phyloP scores from a whole-genome alignment of 1,284 basidiomycete genomes.

The Exobasidium cylindrosporum region DNA sequence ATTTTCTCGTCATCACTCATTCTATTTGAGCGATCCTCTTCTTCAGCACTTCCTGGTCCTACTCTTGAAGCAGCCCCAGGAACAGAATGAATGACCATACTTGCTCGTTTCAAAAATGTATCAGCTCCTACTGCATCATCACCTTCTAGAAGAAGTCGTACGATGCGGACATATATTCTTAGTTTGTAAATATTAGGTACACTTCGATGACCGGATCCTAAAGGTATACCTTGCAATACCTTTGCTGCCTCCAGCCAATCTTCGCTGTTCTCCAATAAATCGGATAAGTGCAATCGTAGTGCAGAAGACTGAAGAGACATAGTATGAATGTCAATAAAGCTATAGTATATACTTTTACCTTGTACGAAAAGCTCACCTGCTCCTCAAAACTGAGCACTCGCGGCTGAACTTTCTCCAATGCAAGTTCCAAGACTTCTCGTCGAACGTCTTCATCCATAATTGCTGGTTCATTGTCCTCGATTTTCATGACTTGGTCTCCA shows the following conservation, averaged over 20 bases:
- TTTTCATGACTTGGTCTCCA: slow-evolving; percentile 11
- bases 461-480: slow-evolving; percentile 18
- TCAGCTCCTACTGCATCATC: slow-evolving; percentile 91
- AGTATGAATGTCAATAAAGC: neutral
- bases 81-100: slow-evolving; percentile 69
- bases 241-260: slow-evolving; percentile 89
- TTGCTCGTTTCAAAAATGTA: slow-evolving; percentile 93
- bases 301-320: slow-evolving; percentile 67
- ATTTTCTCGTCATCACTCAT: slow-evolving; percentile 18
- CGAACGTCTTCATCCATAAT: slow-evolving; percentile 30
- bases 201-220: slow-evolving; percentile 80
- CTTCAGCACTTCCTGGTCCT: neutral
- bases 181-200: slow-evolving; percentile 82
- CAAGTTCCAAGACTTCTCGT: slow-evolving; percentile 68
- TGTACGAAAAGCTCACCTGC: slow-evolving; percentile 65
- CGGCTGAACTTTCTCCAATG: slow-evolving; percentile 70
- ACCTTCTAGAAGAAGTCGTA: slow-evolving; percentile 89
- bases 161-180: slow-evolving; percentile 85
- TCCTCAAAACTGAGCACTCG: slow-evolving; percentile 86
- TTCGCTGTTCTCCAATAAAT: slow-evolving; percentile 82
- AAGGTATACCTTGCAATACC: slow-evolving; percentile 81
- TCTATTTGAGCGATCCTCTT: neutral
- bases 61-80: slow-evolving; percentile 25
- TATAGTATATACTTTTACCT: too few relatives aligned
- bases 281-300: slow-evolving; percentile 79